Evolutionary conservation across 2,329 filamentous ascomycete species (phyloP).

Genomic region (Ceratocystiopsis sp.): DNA sequence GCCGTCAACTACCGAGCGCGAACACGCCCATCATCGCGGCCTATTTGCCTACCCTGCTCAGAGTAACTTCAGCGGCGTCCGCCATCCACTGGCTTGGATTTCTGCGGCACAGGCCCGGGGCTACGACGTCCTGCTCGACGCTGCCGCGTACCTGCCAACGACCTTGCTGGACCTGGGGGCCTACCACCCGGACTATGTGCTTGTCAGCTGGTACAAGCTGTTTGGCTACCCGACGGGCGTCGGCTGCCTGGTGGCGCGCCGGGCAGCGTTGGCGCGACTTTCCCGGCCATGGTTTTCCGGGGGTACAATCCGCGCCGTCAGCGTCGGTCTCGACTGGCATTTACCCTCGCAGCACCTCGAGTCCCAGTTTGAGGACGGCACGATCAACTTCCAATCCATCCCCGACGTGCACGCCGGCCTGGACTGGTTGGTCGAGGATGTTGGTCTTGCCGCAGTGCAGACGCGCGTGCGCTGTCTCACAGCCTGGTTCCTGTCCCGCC

Average conservation of each 20-base stretch:
- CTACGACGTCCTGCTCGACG: constrained; percentile 24
- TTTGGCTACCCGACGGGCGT: constrained; percentile 25
- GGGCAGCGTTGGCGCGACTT: constrained; percentile 16
- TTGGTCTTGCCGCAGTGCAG: constrained; percentile 15
- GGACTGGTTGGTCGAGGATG: constrained; percentile 16
- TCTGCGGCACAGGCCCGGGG: constrained; percentile 18
- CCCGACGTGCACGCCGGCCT: constrained; percentile 21
- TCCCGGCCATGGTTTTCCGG: constrained; percentile 23
- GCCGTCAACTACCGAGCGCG: not conserved
- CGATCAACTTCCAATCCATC: constrained; percentile 22
- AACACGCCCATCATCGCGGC: constrained; percentile 11
- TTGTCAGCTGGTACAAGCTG: constrained; percentile 24
- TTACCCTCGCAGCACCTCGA: constrained; percentile 11
- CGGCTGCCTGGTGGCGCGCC: constrained; percentile 21
- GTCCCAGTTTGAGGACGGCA: constrained; percentile 23
- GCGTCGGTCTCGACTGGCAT: constrained; percentile 17
- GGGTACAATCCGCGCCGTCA: constrained; percentile 20
- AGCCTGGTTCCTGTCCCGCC: constrained; percentile 17
- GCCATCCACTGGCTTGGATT: constrained; percentile 22
- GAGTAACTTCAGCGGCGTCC: constrained; percentile 27
- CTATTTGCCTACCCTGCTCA: constrained; percentile 29
- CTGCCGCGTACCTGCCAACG: constrained; percentile 23
- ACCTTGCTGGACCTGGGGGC: constrained; percentile 16
- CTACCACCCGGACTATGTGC: constrained; percentile 21
- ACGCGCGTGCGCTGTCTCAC: constrained; percentile 21